Evolutionary conservation across 108 stramenopile species (phyloP), one percentile per base, ranked within the genome.

Genomic region (Parmales sp.): DNA sequence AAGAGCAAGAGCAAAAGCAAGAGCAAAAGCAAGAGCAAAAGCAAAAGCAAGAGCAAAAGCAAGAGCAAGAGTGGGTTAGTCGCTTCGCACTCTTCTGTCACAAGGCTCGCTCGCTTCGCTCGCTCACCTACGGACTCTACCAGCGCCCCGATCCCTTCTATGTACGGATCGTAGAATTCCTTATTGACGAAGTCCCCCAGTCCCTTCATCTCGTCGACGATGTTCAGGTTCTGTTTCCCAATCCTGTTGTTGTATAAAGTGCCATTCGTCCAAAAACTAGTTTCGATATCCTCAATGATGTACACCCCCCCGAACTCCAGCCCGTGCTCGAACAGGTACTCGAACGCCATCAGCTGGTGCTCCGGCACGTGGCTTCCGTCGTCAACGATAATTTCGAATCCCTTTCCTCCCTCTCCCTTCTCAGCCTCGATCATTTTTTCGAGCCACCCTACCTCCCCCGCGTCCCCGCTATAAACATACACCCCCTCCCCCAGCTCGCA

Each of bases 251-350:
- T 67, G 34, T 68, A 73, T 23, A 73, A 20, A 13, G 44, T 23
- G 11, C 31, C 37, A 19, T n/a, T 6, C 16, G 46, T 50, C 72
- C 72, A 73, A 49, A 51, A 73, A 18, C 66, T 67, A 22, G 72
- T 73, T 36, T 73, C 72, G 20, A 73, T 34, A 46, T 73, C 72
- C 65, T 73, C 72, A 23, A 73, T 68, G 13, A 68, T 65, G 34
- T 73, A 73, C 28, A 38, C 41, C 3, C 67, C 72, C 5, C 72
- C 72, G 38, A 16, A 22, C 25, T n/a, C 18, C n/a, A 73, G 44
- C 49, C n/a, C 49, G 11, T 18, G 5, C 45, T 28, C 45, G 0
- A 74, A 74, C 11, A 69, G 22, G 29, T 19, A 51, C 19, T 69
- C 37, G 49, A 74, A 69, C 36, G 46, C 39, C 23, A 4, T 16